A percentile compares a stretch with the other conserved stretches of the same genome.
These are phyloP conservation scores for Glycine soja DNA, from an alignment of 306 rosid genomes.

Conservation along the genomic window DNA sequence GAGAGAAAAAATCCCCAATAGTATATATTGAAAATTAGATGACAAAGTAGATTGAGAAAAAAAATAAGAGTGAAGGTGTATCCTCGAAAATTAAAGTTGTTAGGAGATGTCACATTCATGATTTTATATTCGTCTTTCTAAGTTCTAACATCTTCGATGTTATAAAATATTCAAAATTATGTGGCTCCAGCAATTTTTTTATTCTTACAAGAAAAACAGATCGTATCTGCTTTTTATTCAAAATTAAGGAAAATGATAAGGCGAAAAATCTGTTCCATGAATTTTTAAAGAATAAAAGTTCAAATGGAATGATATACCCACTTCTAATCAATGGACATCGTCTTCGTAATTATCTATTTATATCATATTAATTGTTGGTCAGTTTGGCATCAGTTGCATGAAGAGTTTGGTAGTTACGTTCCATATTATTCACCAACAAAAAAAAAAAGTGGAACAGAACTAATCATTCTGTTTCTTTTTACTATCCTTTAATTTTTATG, in stretches of 20 bases:
- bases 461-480: not conserved
- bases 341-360: not conserved
- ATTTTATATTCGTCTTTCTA: not conserved
- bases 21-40: too few species aligned
- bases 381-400: slow-evolving; percentile 11
- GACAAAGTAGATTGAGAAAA: too few species aligned
- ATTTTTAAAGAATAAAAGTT: not conserved
- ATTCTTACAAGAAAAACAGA: not conserved
- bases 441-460: not conserved
- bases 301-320: not conserved
- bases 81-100: not conserved
- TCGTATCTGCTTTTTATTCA: not conserved
- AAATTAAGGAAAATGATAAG: not conserved
- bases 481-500: not conserved
- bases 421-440: slow-evolving; percentile 2
- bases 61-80: too few species aligned
- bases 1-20: too few species aligned
- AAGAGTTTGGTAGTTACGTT: slow-evolving; percentile 6
- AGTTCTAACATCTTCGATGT: not conserved
- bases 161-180: slow-evolving; percentile 6
- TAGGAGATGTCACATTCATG: not conserved
- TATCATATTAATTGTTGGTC: not conserved
- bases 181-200: not conserved
- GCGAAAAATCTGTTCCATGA: not conserved
- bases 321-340: not conserved